Base-by-base conservation (phyloP, 345 rosid genomes). In the Odontarrhena argentea region DNA sequence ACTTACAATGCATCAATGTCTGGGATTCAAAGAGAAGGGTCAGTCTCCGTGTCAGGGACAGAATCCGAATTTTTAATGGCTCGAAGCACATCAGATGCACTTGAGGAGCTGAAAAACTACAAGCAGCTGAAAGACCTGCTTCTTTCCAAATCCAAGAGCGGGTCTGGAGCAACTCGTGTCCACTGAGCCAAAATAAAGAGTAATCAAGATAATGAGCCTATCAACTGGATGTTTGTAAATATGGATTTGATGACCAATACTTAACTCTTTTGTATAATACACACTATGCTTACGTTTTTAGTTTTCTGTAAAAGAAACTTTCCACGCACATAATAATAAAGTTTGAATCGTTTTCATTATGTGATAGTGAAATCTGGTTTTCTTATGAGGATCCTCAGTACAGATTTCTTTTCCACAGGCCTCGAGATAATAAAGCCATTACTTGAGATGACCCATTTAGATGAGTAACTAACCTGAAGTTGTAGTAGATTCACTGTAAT, bases 21-120 rank as follows among this genome's bases (percentile, higher is more conserved):
- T 59, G 83, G 75, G 72, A 53, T 61, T 28, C 86, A 86, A 58
- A 57, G 61, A 44, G 88, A 79, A 58, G 86, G 80, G 38, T 69
- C 79, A 18, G 86, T 76, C 5, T 87, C 77, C 18, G 70, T 58
- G 50, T 56, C 79, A 34, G 80, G 82, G 26, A 71, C 86, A 15
- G 87, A 88, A 49, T 86, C 92, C 26, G 96, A 84, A 55, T 83
- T 78, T 78, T 86, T 84, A 8, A 73, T 87, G 85, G 85, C 87
- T 0, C 80, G 87, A 43, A 87, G 79, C 76, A 81, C 89, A 15
- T 67, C 83, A 1, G 96, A 92, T 80, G 98, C 95, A 2, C 78
- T 89, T 2, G 92, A 89, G 71, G 95, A 92, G 81, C 96, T 92
- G 45, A 83, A 67, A 81, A 85, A 87, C 74, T 87, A 86, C 76